phyloP scores from a whole-genome alignment of 139 green algal genomes.

The Chlamydomonas sp. region DNA sequence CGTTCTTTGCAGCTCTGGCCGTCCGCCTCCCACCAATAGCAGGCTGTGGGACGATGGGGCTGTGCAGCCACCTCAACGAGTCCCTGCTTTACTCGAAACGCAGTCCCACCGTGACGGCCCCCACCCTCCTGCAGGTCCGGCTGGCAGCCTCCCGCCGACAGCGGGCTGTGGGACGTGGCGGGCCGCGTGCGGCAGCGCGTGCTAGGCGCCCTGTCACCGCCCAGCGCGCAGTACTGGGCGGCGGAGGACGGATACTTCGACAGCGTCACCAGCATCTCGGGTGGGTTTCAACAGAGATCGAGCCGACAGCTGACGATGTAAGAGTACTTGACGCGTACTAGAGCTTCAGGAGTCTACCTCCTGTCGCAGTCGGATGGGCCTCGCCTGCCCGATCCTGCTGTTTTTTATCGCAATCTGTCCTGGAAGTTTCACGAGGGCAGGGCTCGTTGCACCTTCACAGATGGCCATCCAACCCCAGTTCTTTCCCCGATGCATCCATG shows the following conservation, averaged over 20 bases:
- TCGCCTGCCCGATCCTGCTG: too few relatives aligned
- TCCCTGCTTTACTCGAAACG: neutral
- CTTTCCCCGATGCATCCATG: too few relatives aligned
- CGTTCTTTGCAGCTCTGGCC: too few relatives aligned
- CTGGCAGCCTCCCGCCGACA: conserved; percentile 85
- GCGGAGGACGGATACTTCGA: conserved; percentile 84
- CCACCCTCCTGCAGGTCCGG: conserved; percentile 70
- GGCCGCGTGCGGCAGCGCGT: conserved; percentile 62
- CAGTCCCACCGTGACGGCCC: neutral
- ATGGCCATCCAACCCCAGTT: too few relatives aligned
- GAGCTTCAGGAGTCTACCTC: neutral
- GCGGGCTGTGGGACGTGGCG: conserved; percentile 84
- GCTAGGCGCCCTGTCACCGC: conserved; percentile 53
- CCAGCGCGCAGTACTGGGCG: conserved; percentile 59
- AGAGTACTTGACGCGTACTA: neutral
- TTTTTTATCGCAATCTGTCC: too few relatives aligned
- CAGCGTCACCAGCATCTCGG: conserved; percentile 72
- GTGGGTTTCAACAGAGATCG: neutral
- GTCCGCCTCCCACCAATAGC: too few relatives aligned
- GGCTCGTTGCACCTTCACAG: too few relatives aligned
- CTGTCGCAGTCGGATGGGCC: too few relatives aligned
- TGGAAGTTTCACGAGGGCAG: too few relatives aligned
- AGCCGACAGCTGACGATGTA: too few relatives aligned
- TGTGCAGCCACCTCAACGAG: neutral
- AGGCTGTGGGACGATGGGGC: too few relatives aligned